These are phyloP conservation scores for Candida odintsovae DNA, from an alignment of 805 yeast genomes.

Conservation along the genomic window DNA sequence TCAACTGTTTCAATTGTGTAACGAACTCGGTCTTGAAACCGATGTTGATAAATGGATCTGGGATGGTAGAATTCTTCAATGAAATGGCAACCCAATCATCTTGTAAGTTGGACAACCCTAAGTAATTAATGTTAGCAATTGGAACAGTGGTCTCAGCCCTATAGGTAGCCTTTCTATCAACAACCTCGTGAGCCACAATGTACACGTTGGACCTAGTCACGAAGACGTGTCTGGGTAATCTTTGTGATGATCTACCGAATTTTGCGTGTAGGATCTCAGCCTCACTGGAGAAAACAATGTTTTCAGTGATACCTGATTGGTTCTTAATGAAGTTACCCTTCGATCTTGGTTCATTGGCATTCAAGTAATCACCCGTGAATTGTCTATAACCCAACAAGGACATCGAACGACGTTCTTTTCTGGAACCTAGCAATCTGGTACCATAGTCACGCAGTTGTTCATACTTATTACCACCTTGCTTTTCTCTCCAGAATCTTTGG, in stretches of 20 bases:
- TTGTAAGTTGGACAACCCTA: slow-evolving; percentile 68
- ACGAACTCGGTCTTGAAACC: slow-evolving; percentile 86
- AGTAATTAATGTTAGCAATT: slow-evolving; percentile 49
- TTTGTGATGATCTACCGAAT: slow-evolving; percentile 86
- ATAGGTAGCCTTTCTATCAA: slow-evolving; percentile 55
- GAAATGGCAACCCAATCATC: slow-evolving; percentile 87
- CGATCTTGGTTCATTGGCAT: slow-evolving; percentile 71
- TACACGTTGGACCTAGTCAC: slow-evolving; percentile 59
- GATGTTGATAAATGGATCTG: slow-evolving; percentile 78
- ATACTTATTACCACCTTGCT: slow-evolving; percentile 73
- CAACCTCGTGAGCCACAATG: slow-evolving; percentile 66
- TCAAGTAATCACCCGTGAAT: slow-evolving; percentile 91
- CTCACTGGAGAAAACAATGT: slow-evolving; percentile 68
- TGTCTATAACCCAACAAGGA: slow-evolving; percentile 84
- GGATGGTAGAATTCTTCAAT: slow-evolving; percentile 33
- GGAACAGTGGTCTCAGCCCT: slow-evolving; percentile 60
- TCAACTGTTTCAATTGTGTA: slow-evolving; percentile 62
- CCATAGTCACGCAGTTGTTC: slow-evolving; percentile 87
- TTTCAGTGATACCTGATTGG: slow-evolving; percentile 64
- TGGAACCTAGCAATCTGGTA: slow-evolving; percentile 56
- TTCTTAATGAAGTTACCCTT: slow-evolving; percentile 70
- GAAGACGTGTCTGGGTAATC: slow-evolving; percentile 68
- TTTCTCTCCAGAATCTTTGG: slow-evolving; percentile 78
- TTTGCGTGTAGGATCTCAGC: slow-evolving; percentile 82
- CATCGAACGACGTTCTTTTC: slow-evolving; percentile 86